Conservation (phyloP, 2,329 filamentous ascomycete species). For the Coleophoma eucalyptorum region DNA sequence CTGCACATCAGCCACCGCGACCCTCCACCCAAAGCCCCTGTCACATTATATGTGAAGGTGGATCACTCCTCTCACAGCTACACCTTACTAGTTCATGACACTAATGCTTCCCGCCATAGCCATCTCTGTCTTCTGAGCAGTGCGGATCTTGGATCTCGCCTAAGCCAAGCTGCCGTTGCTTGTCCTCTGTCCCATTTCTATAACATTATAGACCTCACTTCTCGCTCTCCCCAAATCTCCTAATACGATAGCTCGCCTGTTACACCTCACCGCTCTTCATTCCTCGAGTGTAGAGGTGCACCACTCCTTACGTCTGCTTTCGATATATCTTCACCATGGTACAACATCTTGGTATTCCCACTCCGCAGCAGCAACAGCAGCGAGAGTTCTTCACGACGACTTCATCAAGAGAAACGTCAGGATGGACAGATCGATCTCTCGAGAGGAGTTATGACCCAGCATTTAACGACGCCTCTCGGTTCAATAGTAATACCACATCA, state of each 20-base stretch:
- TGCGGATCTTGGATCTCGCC: background rate
- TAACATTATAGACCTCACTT: slow-evolving; percentile 10
- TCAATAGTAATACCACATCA: slow-evolving; percentile 5
- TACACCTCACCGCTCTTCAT: slow-evolving; percentile 15
- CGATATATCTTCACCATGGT: slow-evolving; percentile 20
- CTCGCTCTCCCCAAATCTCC: slow-evolving; percentile 6
- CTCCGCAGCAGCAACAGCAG: slow-evolving; percentile 13
- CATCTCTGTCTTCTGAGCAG: too few species aligned
- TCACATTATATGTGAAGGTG: background rate
- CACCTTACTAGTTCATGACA: too few species aligned
- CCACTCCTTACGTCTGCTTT: slow-evolving; percentile 3
- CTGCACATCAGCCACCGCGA: background rate
- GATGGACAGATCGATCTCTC: background rate
- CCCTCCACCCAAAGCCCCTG: background rate
- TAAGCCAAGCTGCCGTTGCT: slow-evolving; percentile 20
- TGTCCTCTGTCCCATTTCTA: slow-evolving; percentile 5
- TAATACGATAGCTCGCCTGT: slow-evolving; percentile 29
- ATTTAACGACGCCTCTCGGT: slow-evolving; percentile 14
- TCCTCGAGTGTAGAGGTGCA: slow-evolving; percentile 3
- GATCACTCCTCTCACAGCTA: background rate
- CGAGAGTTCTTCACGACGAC: background rate
- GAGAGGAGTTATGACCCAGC: background rate
- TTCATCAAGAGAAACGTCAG: background rate
- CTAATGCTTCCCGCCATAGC: too few species aligned
- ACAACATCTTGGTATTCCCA: slow-evolving; percentile 10